Base-by-base conservation (phyloP, 2,329 filamentous ascomycete genomes). In the Trichoderma atroviride region DNA sequence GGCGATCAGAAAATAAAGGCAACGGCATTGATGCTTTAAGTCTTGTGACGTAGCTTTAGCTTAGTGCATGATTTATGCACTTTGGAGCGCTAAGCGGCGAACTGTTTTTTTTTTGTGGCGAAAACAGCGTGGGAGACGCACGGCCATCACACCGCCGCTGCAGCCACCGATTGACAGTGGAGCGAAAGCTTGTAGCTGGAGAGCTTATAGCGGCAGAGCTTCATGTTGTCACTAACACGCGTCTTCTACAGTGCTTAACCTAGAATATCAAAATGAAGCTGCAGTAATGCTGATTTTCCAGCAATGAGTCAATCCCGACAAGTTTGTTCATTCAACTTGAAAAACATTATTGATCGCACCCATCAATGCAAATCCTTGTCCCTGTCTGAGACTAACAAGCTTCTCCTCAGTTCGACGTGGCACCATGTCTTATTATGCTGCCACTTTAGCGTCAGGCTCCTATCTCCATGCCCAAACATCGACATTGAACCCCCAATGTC, bases 11-110 rank as follows among this genome's bases (percentile, higher is more conserved):
- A 40, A 24, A 68, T 29, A 63, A 35, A n/a, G 19, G 14, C 22
- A 55, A 19, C 35, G n/a, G 56, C 43, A 31, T 53, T 13, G 33
- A 35, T 14, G 33, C 31, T 40, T 55, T 13, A 57, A 66, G 62
- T 37, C 53, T 50, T 50, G 63, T 66, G 63, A 66, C 63, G 63
- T 66, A 66, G 63, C 53, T 55, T 50, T 58, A 66, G 63, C 53
- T 50, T 33, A 56, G 22, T 66, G 63, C 63, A 66, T 33, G 63
- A 58, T 47, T 66, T 47, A 66, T 66, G 63, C 63, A 9, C 29
- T 29, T 52, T 65, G 40, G 52, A 56, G 40, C 37, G 53, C 24
- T 50, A 47, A 66, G 63, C 52, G 52, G 63, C 53, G 53, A 57
- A 58, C 53, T 24, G 53, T 37, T 50, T 37, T 37, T 50, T 37